Percentiles rank a stretch among this genome's conserved stretches.
Conservation (phyloP, 805 yeast species). For the Phaffomyces antillensis region DNA sequence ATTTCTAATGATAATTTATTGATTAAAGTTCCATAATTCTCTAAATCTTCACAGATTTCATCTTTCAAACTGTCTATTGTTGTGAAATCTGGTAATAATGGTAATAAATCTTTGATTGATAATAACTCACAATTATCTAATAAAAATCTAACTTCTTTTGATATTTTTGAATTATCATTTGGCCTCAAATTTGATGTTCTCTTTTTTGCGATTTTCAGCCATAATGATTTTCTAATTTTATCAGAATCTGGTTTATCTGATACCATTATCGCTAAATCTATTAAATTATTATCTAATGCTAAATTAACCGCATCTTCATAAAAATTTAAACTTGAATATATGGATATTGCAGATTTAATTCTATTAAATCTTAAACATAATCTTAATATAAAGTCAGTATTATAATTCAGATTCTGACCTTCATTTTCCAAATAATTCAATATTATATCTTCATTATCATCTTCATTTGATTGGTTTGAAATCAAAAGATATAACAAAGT, state of each 20-base stretch:
- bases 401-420: constrained; percentile 39
- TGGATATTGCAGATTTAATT: constrained; percentile 58
- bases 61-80: constrained; percentile 78
- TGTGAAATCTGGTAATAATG: constrained; percentile 76
- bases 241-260: constrained; percentile 51
- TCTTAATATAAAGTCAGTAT: constrained; percentile 68
- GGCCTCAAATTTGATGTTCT: constrained; percentile 22
- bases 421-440: constrained; percentile 43
- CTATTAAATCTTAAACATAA: constrained; percentile 56
- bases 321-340: constrained; percentile 61
- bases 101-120: constrained; percentile 74
- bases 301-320: constrained; percentile 77
- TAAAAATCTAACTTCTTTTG: constrained; percentile 27
- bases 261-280: constrained; percentile 49
- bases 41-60: constrained; percentile 75
- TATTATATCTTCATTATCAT: constrained; percentile 42
- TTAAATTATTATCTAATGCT: constrained; percentile 55
- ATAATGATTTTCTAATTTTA: constrained; percentile 55
- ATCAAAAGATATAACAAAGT: constrained; percentile 63
- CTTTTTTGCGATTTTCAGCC: constrained; percentile 52
- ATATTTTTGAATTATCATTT: constrained; percentile 23
- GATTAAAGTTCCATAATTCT: constrained; percentile 61
- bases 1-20: constrained; percentile 64
- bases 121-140: constrained; percentile 41
- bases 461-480: constrained; percentile 29